A percentile compares a stretch with the other conserved stretches of the same genome.
These are phyloP conservation scores for Panellus pusillus DNA, from an alignment of 768 basidiomycete genomes.

Conservation along the genomic window DNA sequence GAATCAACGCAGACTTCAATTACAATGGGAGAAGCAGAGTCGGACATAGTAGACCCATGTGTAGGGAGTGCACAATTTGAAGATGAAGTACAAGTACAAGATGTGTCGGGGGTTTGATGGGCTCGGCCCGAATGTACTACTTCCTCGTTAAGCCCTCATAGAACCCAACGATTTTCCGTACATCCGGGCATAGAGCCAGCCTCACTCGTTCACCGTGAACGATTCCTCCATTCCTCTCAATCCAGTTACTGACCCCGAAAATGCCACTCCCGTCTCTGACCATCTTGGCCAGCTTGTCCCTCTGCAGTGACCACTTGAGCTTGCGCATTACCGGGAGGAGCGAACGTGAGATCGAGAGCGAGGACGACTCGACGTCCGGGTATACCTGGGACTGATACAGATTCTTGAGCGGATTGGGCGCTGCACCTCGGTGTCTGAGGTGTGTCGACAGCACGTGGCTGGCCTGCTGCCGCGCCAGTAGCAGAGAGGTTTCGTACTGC, in stretches of 20 bases:
- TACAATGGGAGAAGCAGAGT: conserved; percentile 24
- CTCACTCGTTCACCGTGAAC: conserved; percentile 64
- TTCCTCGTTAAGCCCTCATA: conserved; percentile 46
- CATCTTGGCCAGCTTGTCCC: conserved; percentile 59
- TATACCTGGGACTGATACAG: conserved; percentile 54
- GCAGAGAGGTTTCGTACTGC: conserved; percentile 62
- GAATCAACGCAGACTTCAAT: conserved; percentile 80
- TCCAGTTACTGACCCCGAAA: conserved; percentile 50
- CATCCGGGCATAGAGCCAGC: conserved; percentile 66
- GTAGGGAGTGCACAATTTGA: not conserved
- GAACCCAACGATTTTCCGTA: conserved; percentile 56
- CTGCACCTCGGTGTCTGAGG: conserved; percentile 47
- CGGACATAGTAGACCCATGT: not conserved
- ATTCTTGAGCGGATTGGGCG: conserved; percentile 37
- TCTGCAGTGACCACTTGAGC: conserved; percentile 71
- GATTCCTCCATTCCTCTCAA: conserved; percentile 52
- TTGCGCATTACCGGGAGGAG: conserved; percentile 64
- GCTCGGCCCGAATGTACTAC: not conserved
- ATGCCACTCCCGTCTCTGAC: conserved; percentile 47
- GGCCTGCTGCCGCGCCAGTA: conserved; percentile 55
- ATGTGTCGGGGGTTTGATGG: not conserved
- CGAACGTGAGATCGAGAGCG: conserved; percentile 53
- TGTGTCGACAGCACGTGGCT: conserved; percentile 52
- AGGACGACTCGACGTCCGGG: conserved; percentile 65
- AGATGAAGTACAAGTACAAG: not conserved